Conservation (phyloP, 2,329 filamentous ascomycete species). For the Hypoxylon sp. region DNA sequence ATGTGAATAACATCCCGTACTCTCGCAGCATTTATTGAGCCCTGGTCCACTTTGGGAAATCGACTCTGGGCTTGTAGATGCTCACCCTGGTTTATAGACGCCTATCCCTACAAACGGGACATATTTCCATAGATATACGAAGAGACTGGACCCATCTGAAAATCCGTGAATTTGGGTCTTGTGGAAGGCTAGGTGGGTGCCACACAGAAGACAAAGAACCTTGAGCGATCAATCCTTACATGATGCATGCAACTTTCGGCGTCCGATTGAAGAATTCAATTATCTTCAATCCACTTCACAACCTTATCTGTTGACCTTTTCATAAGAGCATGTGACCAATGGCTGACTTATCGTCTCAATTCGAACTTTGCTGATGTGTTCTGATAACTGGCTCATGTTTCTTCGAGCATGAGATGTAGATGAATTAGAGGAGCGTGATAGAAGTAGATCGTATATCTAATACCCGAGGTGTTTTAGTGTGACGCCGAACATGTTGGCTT, state of each 20-base stretch:
- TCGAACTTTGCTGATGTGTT: conserved; percentile 27
- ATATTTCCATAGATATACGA: neutral
- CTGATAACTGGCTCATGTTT: neutral
- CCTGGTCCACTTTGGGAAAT: neutral
- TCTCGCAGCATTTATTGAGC: neutral
- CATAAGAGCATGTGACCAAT: conserved; percentile 5
- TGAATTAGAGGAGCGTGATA: conserved; percentile 12
- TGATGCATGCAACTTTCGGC: conserved; percentile 48
- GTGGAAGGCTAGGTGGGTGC: neutral
- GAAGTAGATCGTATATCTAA: neutral
- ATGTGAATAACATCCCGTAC: neutral
- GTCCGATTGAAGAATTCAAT: conserved; percentile 24
- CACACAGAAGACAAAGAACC: conserved; percentile 19
- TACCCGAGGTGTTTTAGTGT: neutral
- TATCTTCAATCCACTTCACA: conserved; percentile 18
- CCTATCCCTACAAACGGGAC: neutral
- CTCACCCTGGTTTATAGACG: neutral
- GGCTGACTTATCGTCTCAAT: neutral
- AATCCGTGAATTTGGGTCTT: conserved; percentile 6
- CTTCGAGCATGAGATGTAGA: conserved; percentile 20
- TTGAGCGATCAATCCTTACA: conserved; percentile 28
- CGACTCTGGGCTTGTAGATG: neutral
- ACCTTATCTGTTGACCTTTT: conserved; percentile 21
- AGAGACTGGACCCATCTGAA: neutral
- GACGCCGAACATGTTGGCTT: neutral